phyloP scores from a whole-genome alignment of 208 protist genomes.

The Trypanosoma boissoni region DNA sequence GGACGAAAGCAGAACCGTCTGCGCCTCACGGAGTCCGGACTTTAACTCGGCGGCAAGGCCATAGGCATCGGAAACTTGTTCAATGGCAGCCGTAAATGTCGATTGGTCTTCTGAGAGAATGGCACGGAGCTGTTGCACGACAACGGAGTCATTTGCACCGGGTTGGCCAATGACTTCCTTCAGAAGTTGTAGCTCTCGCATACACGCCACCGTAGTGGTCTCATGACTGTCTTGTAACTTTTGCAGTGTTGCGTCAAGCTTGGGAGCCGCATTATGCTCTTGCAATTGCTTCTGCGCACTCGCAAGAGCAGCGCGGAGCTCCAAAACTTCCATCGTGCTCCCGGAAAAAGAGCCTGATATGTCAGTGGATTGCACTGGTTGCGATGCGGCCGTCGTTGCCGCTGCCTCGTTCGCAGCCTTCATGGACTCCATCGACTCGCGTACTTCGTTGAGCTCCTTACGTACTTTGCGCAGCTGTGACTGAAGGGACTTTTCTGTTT shows the following conservation, averaged over 20 bases:
- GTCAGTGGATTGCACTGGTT: no score
- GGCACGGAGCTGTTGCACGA: constrained; percentile 26
- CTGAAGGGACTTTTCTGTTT: constrained; percentile 13
- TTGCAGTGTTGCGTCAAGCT: constrained; percentile 16
- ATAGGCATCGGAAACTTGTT: constrained; percentile 19
- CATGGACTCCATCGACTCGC: neutral
- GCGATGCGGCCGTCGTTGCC: neutral
- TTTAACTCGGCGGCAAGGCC: constrained; percentile 13
- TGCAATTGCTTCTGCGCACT: constrained; percentile 17
- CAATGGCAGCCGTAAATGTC: constrained; percentile 9
- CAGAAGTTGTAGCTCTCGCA: constrained; percentile 13
- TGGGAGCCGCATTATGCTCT: constrained; percentile 2
- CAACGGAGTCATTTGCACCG: constrained; percentile 18
- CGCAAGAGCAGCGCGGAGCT: constrained; percentile 18
- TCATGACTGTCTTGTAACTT: constrained; percentile 22
- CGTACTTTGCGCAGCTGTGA: constrained; percentile 10
- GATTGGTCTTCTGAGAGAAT: constrained; percentile 26
- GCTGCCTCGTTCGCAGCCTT: neutral
- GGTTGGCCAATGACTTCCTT: constrained; percentile 6
- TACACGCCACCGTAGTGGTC: constrained; percentile 3
- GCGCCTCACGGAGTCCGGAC: constrained; percentile 21
- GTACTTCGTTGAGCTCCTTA: constrained; percentile 13
- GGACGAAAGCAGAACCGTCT: constrained; percentile 20
- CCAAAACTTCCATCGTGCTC: constrained; percentile 12
- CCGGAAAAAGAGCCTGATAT: no score